Base-by-base conservation (phyloP, 2,329 filamentous ascomycete genomes). In the Beauveria varroae region DNA sequence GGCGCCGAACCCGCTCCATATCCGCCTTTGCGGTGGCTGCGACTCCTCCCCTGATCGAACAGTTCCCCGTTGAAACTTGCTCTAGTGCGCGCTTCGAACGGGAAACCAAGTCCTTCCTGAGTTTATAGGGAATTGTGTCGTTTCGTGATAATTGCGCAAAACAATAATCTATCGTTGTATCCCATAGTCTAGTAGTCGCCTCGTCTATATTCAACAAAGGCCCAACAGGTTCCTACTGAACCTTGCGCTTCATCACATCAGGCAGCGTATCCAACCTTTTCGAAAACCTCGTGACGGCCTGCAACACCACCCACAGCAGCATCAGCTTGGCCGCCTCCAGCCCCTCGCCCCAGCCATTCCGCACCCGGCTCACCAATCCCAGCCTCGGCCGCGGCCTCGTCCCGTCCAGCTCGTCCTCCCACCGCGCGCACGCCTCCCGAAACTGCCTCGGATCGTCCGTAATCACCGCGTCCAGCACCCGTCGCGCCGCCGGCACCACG, bases 361-460 rank as follows among this genome's bases (percentile, higher is more conserved):
- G 59, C 18, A 66, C 57, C 44, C 60, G 62, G 46, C 63, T 43
- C 6, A 65, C 18, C 16, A 70, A 34, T 5, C 65, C 55, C 53
- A 22, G 8, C 43, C 26, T 24, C 46, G 18, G 40, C 40, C 40
- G 57, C 44, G 55, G 60, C 40, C 63, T 18, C 59, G 63, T 67
- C 5, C 67, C 71, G 43, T 74, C 72, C 50, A 69, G 63, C 63
- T 74, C 72, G 47, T 74, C 69, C 64, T 75, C 72, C 57, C 65
- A 71, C 49, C 73, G 67, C 52, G 78, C 68, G 64, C 83, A 85
- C 2, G 91, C 80, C 50, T 87, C 81, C 26, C 86, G 70, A 68
- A 86, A 93, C 65, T 82, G 73, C 69, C 82, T 82, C 1, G 90
- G 90, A 66, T 96, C 86, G 69, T 97, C 93, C 0, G 92, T 96